These are phyloP conservation scores for Talaromyces adpressus DNA, from an alignment of 495 filamentous ascomycete species.

Conservation along the genomic window DNA sequence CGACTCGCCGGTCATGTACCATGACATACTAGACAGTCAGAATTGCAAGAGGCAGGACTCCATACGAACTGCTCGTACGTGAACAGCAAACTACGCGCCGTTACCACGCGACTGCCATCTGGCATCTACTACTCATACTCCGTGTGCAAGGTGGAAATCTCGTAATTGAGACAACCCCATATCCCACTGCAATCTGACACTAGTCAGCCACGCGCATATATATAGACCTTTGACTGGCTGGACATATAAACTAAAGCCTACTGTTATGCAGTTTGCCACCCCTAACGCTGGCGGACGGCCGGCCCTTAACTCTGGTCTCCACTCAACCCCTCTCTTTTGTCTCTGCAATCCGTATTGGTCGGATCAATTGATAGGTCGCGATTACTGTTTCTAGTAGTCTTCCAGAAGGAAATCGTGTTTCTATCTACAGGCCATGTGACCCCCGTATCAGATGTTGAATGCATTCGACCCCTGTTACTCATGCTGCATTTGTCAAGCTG, in stretches of 20 bases:
- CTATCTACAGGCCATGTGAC: neutral
- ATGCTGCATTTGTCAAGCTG: neutral
- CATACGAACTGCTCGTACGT: neutral
- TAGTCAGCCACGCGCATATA: neutral
- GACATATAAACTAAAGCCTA: neutral
- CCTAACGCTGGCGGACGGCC: neutral
- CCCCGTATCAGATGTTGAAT: neutral
- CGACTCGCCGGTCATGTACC: neutral
- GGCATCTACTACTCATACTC: neutral
- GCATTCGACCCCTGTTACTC: neutral
- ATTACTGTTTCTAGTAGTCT: neutral
- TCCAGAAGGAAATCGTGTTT: neutral
- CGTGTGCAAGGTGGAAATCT: neutral
- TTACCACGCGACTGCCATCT: neutral
- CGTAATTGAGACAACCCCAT: neutral
- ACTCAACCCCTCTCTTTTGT: neutral
- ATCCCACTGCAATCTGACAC: neutral
- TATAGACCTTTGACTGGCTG: neutral
- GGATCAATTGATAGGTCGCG: neutral
- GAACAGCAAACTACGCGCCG: neutral
- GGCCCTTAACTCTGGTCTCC: neutral
- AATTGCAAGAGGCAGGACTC: neutral
- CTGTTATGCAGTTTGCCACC: neutral
- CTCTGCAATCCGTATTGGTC: neutral
- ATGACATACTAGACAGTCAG: neutral